Conservation (phyloP, 192 early-diverging fungal genomes). For the Podochytrium sp. region DNA sequence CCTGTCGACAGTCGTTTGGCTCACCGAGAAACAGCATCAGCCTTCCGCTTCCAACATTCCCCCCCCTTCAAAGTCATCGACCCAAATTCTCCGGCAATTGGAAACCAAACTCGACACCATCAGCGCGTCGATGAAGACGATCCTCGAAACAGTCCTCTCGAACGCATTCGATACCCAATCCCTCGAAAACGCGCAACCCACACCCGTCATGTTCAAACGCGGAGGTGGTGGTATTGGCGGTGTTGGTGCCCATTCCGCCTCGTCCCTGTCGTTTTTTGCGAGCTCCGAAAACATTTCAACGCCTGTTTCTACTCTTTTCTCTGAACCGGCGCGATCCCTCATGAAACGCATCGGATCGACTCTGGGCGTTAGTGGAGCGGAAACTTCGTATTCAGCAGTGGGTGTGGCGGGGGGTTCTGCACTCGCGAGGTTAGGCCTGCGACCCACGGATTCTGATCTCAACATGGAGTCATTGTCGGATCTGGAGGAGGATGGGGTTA, state of each 20-base stretch:
- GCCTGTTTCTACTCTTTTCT: not conserved
- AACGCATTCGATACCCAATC: not conserved
- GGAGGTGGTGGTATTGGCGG: no score
- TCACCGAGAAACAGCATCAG: not conserved
- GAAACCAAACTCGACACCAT: not conserved
- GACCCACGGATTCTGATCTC: not conserved
- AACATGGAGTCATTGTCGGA: not conserved
- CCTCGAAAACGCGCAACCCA: not conserved
- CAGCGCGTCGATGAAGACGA: not conserved
- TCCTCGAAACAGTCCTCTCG: not conserved
- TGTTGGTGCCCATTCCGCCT: not conserved
- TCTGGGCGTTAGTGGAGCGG: no score
- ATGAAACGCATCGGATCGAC: constrained; percentile 14
- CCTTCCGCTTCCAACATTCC: no score
- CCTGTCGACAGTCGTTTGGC: not conserved
- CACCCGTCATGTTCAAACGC: not conserved
- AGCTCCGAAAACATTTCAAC: not conserved
- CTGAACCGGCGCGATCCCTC: not conserved
- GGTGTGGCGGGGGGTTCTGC: no score
- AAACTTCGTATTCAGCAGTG: no score
- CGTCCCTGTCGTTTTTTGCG: not conserved
- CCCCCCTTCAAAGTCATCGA: not conserved
- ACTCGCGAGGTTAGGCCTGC: no score
- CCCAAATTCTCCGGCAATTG: not conserved
- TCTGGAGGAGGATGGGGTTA: not conserved